Conservation (phyloP, 2,329 filamentous ascomycete species). For the Colletotrichum melonis region DNA sequence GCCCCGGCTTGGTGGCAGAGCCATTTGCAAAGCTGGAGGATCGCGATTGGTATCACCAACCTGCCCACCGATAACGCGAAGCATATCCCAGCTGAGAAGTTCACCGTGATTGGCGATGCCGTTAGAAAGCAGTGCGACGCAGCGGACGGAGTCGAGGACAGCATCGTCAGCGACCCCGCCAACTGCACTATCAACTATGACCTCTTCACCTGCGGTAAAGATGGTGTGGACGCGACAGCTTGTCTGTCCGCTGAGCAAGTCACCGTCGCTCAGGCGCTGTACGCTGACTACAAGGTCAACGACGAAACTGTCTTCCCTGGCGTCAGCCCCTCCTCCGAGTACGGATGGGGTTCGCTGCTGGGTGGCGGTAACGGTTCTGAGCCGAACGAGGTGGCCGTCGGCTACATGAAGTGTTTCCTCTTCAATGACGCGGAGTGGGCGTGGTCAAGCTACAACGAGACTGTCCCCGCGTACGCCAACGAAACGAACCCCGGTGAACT, state of each 20-base stretch:
- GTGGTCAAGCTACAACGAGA: slow-evolving; percentile 47
- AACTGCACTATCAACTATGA: slow-evolving; percentile 58
- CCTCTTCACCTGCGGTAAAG: slow-evolving; percentile 50
- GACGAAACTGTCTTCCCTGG: slow-evolving; percentile 49
- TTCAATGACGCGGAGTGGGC: slow-evolving; percentile 47
- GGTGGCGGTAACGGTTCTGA: slow-evolving; percentile 38
- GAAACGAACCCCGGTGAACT: slow-evolving; percentile 49
- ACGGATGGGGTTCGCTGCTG: slow-evolving; percentile 45
- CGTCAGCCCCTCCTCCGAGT: slow-evolving; percentile 60
- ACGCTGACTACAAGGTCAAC: slow-evolving; percentile 42
- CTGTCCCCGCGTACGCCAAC: slow-evolving; percentile 40
- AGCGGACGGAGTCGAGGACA: slow-evolving; percentile 60
- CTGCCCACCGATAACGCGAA: slow-evolving; percentile 55
- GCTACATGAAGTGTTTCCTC: slow-evolving; percentile 49
- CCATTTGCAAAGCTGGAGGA: slow-evolving; percentile 56
- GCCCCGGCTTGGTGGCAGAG: slow-evolving; percentile 61
- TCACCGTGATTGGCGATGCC: slow-evolving; percentile 54
- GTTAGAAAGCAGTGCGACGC: slow-evolving; percentile 62
- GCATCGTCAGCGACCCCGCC: slow-evolving; percentile 59
- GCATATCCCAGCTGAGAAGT: slow-evolving; percentile 55
- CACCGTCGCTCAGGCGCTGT: slow-evolving; percentile 42
- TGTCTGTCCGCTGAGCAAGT: slow-evolving; percentile 58
- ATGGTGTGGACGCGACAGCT: slow-evolving; percentile 39
- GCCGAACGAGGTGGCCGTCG: slow-evolving; percentile 47
- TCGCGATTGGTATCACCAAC: slow-evolving; percentile 60